Base-by-base conservation (phyloP, 768 basidiomycete genomes). In the Leucocoprinus sp. region DNA sequence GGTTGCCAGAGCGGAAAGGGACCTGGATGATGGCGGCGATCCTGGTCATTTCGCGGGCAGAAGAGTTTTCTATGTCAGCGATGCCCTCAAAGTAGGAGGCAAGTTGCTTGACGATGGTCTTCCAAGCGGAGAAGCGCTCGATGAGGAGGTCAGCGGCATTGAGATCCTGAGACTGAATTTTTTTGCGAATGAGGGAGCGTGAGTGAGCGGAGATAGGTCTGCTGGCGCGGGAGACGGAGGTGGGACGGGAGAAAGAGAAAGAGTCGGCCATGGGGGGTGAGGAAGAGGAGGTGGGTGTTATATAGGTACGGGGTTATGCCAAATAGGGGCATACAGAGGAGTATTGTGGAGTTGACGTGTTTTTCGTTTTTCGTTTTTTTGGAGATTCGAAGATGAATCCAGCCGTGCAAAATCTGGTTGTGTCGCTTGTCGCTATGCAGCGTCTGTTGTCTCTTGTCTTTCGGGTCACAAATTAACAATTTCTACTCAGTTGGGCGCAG, bases 1-100 rank as follows among this genome's bases (percentile, higher is more conserved):
- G 95, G 65, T 96, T 95, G 5, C 93, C 93, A 2, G 89, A 78
- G 27, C 84, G 72, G 69, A 99, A 98, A 0, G 96, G 96, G 0
- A 98, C 95, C 62, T 99, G 95, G 50, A 99, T 95, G 50, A 98
- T 90, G 1, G 84, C 91, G 8, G 88, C 87, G 35, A 99, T 80
- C 62, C 95, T 93, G 5, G 84, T 87, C 58, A 97, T 75, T 64
- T 98, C 95, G 50, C 80, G 80, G 9, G 93, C 92, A 5, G 90
- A 85, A 62, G 93, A 93, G 64, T 89, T 90, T 68, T 99, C 86
- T 49, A 97, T 95, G 60, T 97, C 93, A 0, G 75, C 75, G 19
- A 76, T 64, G 18, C 75, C 75, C 70, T 74, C 84, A 50, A 93
- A 93, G 64, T 93, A 96, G 1, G 87, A 84, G 42, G 90, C 86